These are phyloP conservation scores for Ananas comosus DNA, from an alignment of 176 grass and related monocot genomes.

Conservation along the genomic window DNA sequence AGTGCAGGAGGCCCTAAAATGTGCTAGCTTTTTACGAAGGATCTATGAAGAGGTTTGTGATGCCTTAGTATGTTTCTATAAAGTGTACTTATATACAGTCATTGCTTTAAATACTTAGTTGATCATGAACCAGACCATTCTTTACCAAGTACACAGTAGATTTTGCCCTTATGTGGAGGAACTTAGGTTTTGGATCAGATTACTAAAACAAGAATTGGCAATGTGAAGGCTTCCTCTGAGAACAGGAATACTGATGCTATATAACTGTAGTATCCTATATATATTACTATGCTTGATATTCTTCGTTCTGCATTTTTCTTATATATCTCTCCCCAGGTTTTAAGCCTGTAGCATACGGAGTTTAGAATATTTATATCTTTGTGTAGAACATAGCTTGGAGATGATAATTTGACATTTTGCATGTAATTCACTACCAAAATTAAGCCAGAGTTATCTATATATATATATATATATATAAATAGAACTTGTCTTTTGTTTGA, in stretches of 20 bases:
- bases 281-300: neutral
- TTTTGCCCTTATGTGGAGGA: too few relatives aligned
- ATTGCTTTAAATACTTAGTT: neutral
- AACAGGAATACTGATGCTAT: neutral
- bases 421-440: too few relatives aligned
- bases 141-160: too few relatives aligned
- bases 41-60: constrained; percentile 93
- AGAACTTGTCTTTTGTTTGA: neutral
- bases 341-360: neutral
- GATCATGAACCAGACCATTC: too few relatives aligned
- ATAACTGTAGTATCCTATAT: neutral
- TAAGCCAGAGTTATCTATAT: too few relatives aligned
- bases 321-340: neutral
- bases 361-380: neutral
- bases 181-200: too few relatives aligned
- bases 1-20: constrained; percentile 59
- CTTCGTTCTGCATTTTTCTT: neutral
- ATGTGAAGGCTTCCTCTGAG: neutral
- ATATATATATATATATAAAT: neutral
- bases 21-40: constrained; percentile 76
- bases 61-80: constrained; percentile 17
- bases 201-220: too few relatives aligned
- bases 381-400: neutral
- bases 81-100: constrained; percentile 16
- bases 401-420: too few relatives aligned